Percentiles rank a stretch among this genome's conserved stretches.
phyloP scores from a whole-genome alignment of 2,329 filamentous ascomycete genomes.

The Monosporascus sp. region DNA sequence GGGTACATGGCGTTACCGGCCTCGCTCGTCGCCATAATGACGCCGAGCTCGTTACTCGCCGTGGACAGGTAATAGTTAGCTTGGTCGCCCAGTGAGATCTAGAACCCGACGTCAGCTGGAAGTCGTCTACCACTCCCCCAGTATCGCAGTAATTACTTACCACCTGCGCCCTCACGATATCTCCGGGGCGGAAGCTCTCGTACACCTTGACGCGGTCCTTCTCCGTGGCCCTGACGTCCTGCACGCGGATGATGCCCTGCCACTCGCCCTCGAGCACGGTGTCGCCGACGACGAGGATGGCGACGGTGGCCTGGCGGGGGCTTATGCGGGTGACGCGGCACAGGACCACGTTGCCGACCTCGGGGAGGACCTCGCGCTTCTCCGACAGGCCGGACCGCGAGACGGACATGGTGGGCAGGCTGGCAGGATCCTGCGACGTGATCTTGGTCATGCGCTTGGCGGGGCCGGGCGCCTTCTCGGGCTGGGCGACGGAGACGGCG shows the following conservation, averaged over 20 bases:
- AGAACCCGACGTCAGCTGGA: conserved; percentile 1
- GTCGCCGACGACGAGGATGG: conserved; percentile 77
- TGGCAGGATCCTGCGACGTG: conserved; percentile 20
- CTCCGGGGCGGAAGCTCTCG: conserved; percentile 86
- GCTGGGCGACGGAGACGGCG: conserved; percentile 51
- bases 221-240: conserved; percentile 92
- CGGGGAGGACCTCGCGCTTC: conserved; percentile 70
- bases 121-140: conserved; percentile 1
- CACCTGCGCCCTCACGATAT: conserved; percentile 82
- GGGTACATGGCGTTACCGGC: conserved; percentile 87
- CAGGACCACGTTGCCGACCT: conserved; percentile 75
- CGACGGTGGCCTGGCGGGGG: conserved; percentile 77
- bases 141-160: conserved; percentile 40
- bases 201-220: conserved; percentile 91
- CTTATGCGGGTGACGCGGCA: conserved; percentile 81
- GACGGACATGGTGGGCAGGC: conserved; percentile 52
- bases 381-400: conserved; percentile 35
- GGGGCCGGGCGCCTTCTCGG: conserved; percentile 43
- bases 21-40: conserved; percentile 88
- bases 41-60: conserved; percentile 83
- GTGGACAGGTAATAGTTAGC: conserved; percentile 94
- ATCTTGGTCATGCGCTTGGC: conserved; percentile 56
- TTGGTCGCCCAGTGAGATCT: conserved; percentile 90
- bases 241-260: conserved; percentile 77
- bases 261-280: conserved; percentile 72